Evolutionary conservation across 108 stramenopile species (phyloP).

Genomic region (Cyclotella baltica): DNA sequence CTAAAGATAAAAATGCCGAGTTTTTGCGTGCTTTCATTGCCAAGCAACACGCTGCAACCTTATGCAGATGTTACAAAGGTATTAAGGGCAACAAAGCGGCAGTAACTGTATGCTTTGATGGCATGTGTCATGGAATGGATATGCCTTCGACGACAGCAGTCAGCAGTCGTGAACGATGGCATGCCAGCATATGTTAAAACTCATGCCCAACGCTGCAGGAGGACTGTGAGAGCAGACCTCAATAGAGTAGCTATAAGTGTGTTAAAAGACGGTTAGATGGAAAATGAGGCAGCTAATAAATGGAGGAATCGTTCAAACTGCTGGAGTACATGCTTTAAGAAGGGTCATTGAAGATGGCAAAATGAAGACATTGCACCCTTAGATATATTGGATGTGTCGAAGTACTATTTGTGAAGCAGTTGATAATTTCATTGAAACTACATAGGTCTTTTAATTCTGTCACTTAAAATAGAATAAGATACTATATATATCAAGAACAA

Average conservation of each 20-base stretch:
- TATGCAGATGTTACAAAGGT: slow-evolving; percentile 71
- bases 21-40: slow-evolving; percentile 79
- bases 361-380: slow-evolving; percentile 41
- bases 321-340: slow-evolving; percentile 53
- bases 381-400: slow-evolving; percentile 26
- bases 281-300: slow-evolving; percentile 71
- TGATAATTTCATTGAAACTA: no score
- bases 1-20: slow-evolving; percentile 65
- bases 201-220: slow-evolving; percentile 95
- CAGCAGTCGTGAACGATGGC: slow-evolving; percentile 96
- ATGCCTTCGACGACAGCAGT: slow-evolving; percentile 93
- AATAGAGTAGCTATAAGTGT: slow-evolving; percentile 73
- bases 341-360: slow-evolving; percentile 73
- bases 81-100: slow-evolving; percentile 52
- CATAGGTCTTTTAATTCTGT: no score
- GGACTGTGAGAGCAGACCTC: slow-evolving; percentile 89
- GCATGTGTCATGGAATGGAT: slow-evolving; percentile 95
- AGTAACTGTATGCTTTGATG: slow-evolving; percentile 96
- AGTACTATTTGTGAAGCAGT: slow-evolving; percentile 40
- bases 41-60: slow-evolving; percentile 64
- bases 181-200: slow-evolving; percentile 89
- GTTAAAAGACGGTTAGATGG: slow-evolving; percentile 74
- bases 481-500: no score
- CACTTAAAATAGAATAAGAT: no score
- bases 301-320: slow-evolving; percentile 42